Percentiles rank a stretch among this genome's conserved stretches.
phyloP scores from a whole-genome alignment of 768 basidiomycete species.

The Mycena metata region DNA sequence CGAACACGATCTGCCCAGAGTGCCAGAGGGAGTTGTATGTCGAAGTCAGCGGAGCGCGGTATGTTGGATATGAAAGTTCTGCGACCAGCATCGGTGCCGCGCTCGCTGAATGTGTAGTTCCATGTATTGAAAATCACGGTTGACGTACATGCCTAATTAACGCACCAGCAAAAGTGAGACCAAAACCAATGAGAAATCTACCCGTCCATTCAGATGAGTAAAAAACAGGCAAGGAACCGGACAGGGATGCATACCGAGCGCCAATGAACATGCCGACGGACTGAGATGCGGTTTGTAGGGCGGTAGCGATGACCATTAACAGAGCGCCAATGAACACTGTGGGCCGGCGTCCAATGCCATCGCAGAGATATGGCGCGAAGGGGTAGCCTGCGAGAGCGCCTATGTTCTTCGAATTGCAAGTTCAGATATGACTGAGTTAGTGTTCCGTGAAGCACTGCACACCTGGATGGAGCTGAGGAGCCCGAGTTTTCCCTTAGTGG shows the following conservation, averaged over 20 bases:
- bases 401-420: no score
- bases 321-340: slow-evolving; percentile 76
- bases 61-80: slow-evolving; percentile 86
- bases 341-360: slow-evolving; percentile 76
- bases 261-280: slow-evolving; percentile 86
- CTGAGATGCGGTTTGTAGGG: slow-evolving; percentile 76
- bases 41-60: slow-evolving; percentile 85
- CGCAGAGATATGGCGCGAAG: slow-evolving; percentile 79
- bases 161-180: slow-evolving; percentile 78
- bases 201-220: not conserved
- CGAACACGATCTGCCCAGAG: slow-evolving; percentile 82
- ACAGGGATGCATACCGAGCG: slow-evolving; percentile 62
- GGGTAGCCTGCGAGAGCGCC: slow-evolving; percentile 79
- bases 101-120: slow-evolving; percentile 58
- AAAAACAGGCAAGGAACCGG: no score
- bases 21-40: slow-evolving; percentile 91
- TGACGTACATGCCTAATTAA: slow-evolving; percentile 32
- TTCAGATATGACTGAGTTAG: no score
- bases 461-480: slow-evolving; percentile 83
- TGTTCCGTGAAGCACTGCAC: no score
- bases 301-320: slow-evolving; percentile 81
- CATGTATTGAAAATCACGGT: not conserved
- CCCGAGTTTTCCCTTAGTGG: slow-evolving; percentile 70
- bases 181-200: slow-evolving; percentile 81
- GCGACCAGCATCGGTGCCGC: slow-evolving; percentile 88